phyloP scores from a whole-genome alignment of 345 rosid genomes.

The Orychophragmus violaceus region DNA sequence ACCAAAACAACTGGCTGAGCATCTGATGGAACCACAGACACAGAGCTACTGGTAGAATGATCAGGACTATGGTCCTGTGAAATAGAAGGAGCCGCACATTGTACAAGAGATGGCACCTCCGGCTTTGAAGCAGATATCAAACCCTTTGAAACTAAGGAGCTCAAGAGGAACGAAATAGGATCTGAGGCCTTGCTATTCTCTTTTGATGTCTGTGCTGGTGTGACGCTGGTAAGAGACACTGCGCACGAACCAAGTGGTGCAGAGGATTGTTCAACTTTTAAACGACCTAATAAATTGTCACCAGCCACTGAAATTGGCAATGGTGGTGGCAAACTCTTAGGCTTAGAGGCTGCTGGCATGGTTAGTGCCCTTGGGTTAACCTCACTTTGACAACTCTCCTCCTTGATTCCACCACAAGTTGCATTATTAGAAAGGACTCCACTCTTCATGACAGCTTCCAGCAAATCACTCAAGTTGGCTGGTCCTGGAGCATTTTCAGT shows the following conservation, averaged over 20 bases:
- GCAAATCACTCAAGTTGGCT: constrained; percentile 55
- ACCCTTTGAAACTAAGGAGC: constrained; percentile 91
- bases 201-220: constrained; percentile 35
- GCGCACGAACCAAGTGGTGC: constrained; percentile 38
- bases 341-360: constrained; percentile 30
- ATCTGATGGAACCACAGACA: constrained; percentile 35
- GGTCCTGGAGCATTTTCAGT: constrained; percentile 35
- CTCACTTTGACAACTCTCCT: constrained; percentile 27
- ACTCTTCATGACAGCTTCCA: constrained; percentile 70
- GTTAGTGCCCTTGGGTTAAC: constrained; percentile 32
- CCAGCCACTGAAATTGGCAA: constrained; percentile 27
- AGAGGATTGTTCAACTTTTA: constrained; percentile 41
- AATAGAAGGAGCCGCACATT: constrained; percentile 29
- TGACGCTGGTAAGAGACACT: constrained; percentile 30
- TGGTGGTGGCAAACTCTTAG: constrained; percentile 29
- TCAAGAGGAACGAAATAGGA: constrained; percentile 75
- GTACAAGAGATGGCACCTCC: constrained; percentile 33
- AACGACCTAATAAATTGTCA: constrained; percentile 29
- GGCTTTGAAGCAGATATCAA: constrained; percentile 72
- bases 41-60: constrained; percentile 31
- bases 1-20: constrained; percentile 27
- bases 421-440: constrained; percentile 51
- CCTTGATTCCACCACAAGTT: constrained; percentile 30
- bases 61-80: constrained; percentile 36
- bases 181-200: constrained; percentile 41